phyloP scores from a whole-genome alignment of 2,329 filamentous ascomycete species.

The Fusarium annulatum region DNA sequence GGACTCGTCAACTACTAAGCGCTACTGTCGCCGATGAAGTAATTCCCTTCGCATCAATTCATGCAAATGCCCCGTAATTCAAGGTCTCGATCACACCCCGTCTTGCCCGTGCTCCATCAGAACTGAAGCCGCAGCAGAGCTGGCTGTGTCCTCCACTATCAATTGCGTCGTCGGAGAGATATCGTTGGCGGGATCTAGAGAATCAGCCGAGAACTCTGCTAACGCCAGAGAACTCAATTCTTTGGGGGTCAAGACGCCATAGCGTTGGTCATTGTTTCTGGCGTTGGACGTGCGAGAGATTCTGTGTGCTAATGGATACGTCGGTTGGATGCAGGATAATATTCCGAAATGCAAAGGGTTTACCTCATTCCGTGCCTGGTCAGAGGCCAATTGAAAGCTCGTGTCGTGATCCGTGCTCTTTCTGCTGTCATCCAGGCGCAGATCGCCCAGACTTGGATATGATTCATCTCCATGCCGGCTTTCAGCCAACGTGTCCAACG shows the following conservation, averaged over 20 bases:
- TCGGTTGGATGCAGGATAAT: neutral
- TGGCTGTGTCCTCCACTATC: constrained; percentile 10
- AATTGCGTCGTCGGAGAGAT: constrained; percentile 24
- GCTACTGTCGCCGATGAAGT: constrained; percentile 8
- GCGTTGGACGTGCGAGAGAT: constrained; percentile 4
- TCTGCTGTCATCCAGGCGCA: neutral
- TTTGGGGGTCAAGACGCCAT: constrained; percentile 21
- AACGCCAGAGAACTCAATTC: constrained; percentile 34
- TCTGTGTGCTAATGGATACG: neutral
- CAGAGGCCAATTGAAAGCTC: constrained; percentile 20
- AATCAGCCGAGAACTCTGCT: constrained; percentile 30
- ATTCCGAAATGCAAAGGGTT: neutral
- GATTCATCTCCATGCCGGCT: constrained; percentile 22
- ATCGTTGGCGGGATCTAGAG: constrained; percentile 10
- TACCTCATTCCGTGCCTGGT: neutral
- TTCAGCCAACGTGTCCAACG: constrained; percentile 14
- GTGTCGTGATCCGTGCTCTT: constrained; percentile 1
- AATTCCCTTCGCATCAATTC: constrained; percentile 14
- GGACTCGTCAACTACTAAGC: constrained; percentile 4
- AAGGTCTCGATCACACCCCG: constrained; percentile 25
- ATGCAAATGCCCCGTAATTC: constrained; percentile 13
- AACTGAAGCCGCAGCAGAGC: neutral
- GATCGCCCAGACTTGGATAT: neutral
- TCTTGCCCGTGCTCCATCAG: neutral
- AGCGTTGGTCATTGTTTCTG: constrained; percentile 15